A percentile compares a stretch with the other conserved stretches of the same genome.
These are phyloP conservation scores for Plenodomus tracheiphilus DNA, from an alignment of 2,329 filamentous ascomycete species.

Conservation along the genomic window DNA sequence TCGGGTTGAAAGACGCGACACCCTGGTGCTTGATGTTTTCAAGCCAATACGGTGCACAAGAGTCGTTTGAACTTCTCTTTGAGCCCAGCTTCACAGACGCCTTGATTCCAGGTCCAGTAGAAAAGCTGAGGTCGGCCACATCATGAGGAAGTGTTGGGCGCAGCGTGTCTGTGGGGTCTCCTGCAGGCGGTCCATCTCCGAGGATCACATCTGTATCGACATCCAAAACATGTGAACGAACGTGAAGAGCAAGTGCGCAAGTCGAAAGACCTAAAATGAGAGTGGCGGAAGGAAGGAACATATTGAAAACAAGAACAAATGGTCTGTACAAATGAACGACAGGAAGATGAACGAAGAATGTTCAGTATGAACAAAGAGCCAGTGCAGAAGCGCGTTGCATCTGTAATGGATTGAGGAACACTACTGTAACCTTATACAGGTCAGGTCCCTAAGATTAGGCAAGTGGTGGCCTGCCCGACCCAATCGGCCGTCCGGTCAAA, in stretches of 20 bases:
- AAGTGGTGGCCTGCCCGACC: not conserved
- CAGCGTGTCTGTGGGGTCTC: not conserved
- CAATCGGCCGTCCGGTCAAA: not conserved
- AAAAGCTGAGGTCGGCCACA: slow-evolving; percentile 6
- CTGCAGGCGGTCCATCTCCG: not conserved
- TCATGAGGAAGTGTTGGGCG: slow-evolving; percentile 11
- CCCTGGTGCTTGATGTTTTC: slow-evolving; percentile 49
- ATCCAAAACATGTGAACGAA: slow-evolving; percentile 4
- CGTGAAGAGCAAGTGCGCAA: slow-evolving; percentile 19
- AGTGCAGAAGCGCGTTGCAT: not conserved
- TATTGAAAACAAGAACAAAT: not conserved
- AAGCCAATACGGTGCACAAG: slow-evolving; percentile 45
- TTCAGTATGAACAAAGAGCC: not conserved
- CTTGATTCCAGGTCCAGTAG: slow-evolving; percentile 10
- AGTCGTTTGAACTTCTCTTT: slow-evolving; percentile 5
- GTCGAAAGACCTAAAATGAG: slow-evolving; percentile 12
- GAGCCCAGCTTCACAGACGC: slow-evolving; percentile 11
- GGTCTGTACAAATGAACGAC: slow-evolving; percentile 11
- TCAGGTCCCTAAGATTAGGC: not conserved
- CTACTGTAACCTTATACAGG: too few species aligned
- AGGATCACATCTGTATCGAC: slow-evolving; percentile 2
- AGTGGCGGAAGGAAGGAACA: slow-evolving; percentile 10
- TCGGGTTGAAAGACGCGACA: slow-evolving; percentile 43
- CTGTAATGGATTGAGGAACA: too few species aligned
- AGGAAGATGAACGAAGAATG: not conserved